Conservation (phyloP, 306 rosid species). For the Vachellia collinsii region DNA sequence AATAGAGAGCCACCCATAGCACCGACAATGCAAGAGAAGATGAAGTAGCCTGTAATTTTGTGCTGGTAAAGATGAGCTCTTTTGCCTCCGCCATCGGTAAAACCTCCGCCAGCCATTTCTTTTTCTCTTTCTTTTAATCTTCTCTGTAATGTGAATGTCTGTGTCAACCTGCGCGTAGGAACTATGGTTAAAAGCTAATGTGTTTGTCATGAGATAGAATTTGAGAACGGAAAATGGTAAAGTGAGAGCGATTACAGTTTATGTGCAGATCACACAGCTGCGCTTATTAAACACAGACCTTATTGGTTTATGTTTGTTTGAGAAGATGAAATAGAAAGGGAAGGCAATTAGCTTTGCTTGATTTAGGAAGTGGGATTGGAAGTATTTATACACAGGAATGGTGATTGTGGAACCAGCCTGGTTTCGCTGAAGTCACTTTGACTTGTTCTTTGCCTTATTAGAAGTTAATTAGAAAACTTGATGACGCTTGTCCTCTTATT, state of each 20-base stretch:
- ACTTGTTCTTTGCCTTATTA: conserved; percentile 34
- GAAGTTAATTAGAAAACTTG: not conserved
- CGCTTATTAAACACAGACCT: not conserved
- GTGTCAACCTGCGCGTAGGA: not conserved
- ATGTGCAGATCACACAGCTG: not conserved
- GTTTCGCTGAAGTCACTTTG: not conserved
- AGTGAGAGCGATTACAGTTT: no score
- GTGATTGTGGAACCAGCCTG: not conserved
- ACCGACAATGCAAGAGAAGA: conserved; percentile 72
- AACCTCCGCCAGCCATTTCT: conserved; percentile 73
- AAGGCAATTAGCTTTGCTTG: not conserved
- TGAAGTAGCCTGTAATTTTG: conserved; percentile 61
- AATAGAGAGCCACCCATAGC: conserved; percentile 92
- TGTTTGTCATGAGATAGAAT: not conserved
- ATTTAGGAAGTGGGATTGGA: conserved; percentile 4
- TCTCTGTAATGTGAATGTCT: not conserved
- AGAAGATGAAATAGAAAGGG: not conserved
- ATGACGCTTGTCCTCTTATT: not conserved
- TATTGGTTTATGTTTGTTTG: not conserved
- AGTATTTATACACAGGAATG: not conserved
- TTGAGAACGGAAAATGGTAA: not conserved
- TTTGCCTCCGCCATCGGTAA: conserved; percentile 38
- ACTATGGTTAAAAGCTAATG: not conserved
- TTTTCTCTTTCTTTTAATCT: not conserved
- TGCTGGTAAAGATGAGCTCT: conserved; percentile 81